Evolutionary conservation across 768 basidiomycete species (phyloP), one percentile per base, ranked within the genome.

Genomic region (Collybiopsis luxurians): DNA sequence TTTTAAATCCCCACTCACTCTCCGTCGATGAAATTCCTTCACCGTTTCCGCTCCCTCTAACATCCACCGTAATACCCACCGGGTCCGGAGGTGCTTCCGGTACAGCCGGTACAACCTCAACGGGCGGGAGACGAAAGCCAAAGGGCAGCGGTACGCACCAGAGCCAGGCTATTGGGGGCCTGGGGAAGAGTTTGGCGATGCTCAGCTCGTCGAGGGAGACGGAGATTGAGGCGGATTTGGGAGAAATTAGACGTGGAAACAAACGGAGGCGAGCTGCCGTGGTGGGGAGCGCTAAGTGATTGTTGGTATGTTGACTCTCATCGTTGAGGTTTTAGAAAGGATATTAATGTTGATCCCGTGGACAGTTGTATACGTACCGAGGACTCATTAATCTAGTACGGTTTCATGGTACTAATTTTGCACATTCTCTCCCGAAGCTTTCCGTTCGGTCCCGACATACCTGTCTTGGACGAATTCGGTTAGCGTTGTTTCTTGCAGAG

Each of bases 1-100:
- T 90, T 67, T 78, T 82, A 36, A 93, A 92, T 67, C 91, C 91
- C 2, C 89, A 91, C 65, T 93, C 92, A 4, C 85, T 93, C 45
- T 81, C 89, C 2, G 87, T 92, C 39, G 92, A 94, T 61, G 92
- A 93, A 65, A 80, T 94, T 36, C 89, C 91, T 2, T 93, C 92
- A 0, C 89, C 89, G 11, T 92, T 91, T 76, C 89, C 90, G 0
- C 76, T 90, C 10, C 81, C 88, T 1, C 80, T 92, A 11, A 87
- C 85, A 5, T 76, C 81, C 3, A 79, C 78, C 15, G 73, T 76
- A n/a, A 68, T 75, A 39, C 74, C 73, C 2, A 73, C 66, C n/a
- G 52, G 45, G 6, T 67, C 38, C 63, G 73, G 53, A 59, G 72
- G 69, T 12, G 60, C 61, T 12, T 47, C 53, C 12, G 66, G 62